These are phyloP conservation scores for Papilionanthe hybrid DNA, from an alignment of 116 monocot genomes.

Conservation along the genomic window DNA sequence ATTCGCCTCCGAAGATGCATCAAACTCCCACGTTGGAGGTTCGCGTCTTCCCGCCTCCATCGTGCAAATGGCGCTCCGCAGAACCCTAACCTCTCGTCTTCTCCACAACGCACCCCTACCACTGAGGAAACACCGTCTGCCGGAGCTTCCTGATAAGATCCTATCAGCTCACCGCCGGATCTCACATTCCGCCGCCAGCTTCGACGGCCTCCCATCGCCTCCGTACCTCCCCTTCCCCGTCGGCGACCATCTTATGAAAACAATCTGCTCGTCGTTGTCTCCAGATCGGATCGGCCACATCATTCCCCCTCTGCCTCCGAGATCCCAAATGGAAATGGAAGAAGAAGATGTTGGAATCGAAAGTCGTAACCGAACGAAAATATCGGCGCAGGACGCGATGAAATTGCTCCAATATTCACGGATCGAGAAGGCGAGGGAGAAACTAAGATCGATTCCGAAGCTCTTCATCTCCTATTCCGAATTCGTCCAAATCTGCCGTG, in stretches of 20 bases:
- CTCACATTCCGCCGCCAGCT: background rate
- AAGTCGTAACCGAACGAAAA: background rate
- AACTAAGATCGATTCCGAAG: slow-evolving; percentile 24
- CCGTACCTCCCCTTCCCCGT: slow-evolving; percentile 17
- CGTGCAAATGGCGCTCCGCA: slow-evolving; percentile 29
- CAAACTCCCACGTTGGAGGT: too few relatives aligned
- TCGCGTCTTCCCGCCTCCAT: background rate
- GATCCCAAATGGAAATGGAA: background rate
- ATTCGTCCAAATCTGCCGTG: slow-evolving; percentile 44
- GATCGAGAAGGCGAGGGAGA: slow-evolving; percentile 48
- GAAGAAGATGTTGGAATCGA: background rate
- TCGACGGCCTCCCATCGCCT: background rate
- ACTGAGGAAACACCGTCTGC: background rate
- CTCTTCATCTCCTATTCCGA: slow-evolving; percentile 42
- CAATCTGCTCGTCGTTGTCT: slow-evolving; percentile 26
- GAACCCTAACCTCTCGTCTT: slow-evolving; percentile 25
- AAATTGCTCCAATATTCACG: slow-evolving; percentile 48
- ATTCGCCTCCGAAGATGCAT: too few relatives aligned
- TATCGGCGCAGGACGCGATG: slow-evolving; percentile 40
- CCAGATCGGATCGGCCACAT: slow-evolving; percentile 36
- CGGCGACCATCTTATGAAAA: slow-evolving; percentile 34
- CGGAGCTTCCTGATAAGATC: background rate
- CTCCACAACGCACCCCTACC: background rate
- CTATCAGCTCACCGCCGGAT: background rate
- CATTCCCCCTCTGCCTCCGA: slow-evolving; percentile 10